A percentile compares a stretch with the other conserved stretches of the same genome.
Conservation (phyloP, 768 basidiomycete genomes). For the Galerina marginata region DNA sequence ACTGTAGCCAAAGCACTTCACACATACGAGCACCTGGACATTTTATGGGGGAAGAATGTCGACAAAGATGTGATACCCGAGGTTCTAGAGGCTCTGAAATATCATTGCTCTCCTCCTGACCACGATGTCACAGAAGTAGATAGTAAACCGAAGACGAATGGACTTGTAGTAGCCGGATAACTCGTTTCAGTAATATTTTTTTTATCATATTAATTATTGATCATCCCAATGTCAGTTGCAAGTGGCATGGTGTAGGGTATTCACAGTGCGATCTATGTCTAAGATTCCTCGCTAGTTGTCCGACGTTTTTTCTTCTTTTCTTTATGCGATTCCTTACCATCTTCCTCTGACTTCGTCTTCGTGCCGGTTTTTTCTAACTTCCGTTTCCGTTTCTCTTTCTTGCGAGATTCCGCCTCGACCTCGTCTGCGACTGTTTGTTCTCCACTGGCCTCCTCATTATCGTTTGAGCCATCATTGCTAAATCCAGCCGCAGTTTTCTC, state of each 20-base stretch:
- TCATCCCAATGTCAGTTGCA: neutral
- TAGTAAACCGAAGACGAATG: conserved; percentile 18
- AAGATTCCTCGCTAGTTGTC: conserved; percentile 16
- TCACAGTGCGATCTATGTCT: conserved; percentile 3
- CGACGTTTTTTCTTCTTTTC: conserved; percentile 31
- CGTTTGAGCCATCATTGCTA: neutral
- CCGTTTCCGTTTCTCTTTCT: conserved; percentile 20
- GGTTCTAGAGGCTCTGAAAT: conserved; percentile 63
- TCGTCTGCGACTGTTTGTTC: neutral
- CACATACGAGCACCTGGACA: conserved; percentile 81
- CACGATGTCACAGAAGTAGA: conserved; percentile 9
- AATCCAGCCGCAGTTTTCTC: neutral
- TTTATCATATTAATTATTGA: neutral
- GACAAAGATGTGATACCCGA: conserved; percentile 79
- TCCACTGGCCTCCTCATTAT: neutral
- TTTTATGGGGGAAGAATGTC: conserved; percentile 78
- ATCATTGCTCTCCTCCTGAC: conserved; percentile 34
- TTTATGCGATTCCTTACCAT: conserved; percentile 18
- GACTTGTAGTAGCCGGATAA: conserved; percentile 7
- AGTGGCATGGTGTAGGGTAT: conserved; percentile 1
- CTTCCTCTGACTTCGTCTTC: neutral
- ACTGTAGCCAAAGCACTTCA: conserved; percentile 55
- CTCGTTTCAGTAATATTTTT: conserved; percentile 2
- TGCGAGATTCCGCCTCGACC: conserved; percentile 6
- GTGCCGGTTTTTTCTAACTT: conserved; percentile 8